Base-by-base conservation (phyloP, 345 rosid genomes). In the Barbarea vulgaris region DNA sequence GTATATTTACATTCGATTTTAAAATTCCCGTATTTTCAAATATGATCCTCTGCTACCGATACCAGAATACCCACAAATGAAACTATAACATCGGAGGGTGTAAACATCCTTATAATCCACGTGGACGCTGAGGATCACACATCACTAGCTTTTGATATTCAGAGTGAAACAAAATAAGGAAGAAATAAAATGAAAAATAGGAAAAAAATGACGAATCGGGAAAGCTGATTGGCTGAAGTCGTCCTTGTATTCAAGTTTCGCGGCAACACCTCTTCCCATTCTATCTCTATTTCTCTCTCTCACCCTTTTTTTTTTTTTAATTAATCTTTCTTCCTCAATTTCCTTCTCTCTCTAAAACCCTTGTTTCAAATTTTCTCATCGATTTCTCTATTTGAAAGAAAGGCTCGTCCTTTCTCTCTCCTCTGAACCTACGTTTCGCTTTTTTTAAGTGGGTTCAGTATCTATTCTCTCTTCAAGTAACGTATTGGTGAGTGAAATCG, bases 161-260 rank as follows among this genome's bases (percentile, higher is more conserved):
- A 58, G 21, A 57, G 36, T 7, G 70, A 73, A 25, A 41, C 14
- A 56, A 22, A 37, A 64, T 11, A 21, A n/a, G n/a, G 21, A 31
- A 17, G 17, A 61, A 48, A 36, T 9, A 53, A 60, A 63, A 17
- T 2, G 19, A 15, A 53, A 37, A 47, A 12, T 1, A 1, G 8
- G 14, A 0, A 17, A 55, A 67, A 62, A 2, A 31, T 25, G 54
- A 67, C 27, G 52, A 50, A 53, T 37, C 5, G 64, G 19, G 70
- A 18, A 61, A 11, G 7, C 4, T 9, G 0, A 83, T 82, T 85
- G 85, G 88, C 7, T 56, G 41, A 46, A 41, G 27, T 34, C 15
- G 71, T 79, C 83, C 63, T 80, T 82, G 53, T 84, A 82, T 90
- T 90, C 91, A 90, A 90, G 96, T 90, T 90, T 90, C 93, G 91